Percentiles rank a stretch among this genome's conserved stretches.
These are phyloP conservation scores for Wickerhamiella azyma DNA, from an alignment of 805 yeast genomes.

Conservation along the genomic window DNA sequence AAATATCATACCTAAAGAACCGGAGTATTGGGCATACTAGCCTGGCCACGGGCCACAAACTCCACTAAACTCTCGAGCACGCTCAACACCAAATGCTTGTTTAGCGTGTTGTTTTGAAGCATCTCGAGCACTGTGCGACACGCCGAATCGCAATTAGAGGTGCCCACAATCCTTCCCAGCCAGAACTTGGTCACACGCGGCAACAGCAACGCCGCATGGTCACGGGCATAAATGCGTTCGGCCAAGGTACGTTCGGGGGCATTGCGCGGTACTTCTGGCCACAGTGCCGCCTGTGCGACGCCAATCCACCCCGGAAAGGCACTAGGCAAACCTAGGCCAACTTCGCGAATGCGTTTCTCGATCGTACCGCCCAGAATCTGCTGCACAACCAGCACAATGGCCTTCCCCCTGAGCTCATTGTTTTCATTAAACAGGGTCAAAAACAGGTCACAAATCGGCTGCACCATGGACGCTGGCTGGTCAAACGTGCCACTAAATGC, in stretches of 20 bases:
- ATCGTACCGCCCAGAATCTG: slow-evolving; percentile 80
- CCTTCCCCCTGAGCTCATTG: slow-evolving; percentile 60
- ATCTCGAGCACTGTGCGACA: slow-evolving; percentile 44
- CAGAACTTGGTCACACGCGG: slow-evolving; percentile 47
- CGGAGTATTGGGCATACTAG: neutral
- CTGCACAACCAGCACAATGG: slow-evolving; percentile 65
- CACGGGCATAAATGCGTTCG: slow-evolving; percentile 38
- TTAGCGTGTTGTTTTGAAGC: slow-evolving; percentile 61
- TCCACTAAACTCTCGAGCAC: slow-evolving; percentile 42
- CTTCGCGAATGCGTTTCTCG: slow-evolving; percentile 44
- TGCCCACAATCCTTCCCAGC: slow-evolving; percentile 63
- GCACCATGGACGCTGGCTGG: slow-evolving; percentile 32
- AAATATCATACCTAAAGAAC: neutral
- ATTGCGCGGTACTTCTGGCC: slow-evolving; percentile 17
- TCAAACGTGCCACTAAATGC: slow-evolving; percentile 30
- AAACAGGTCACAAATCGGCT: slow-evolving; percentile 68
- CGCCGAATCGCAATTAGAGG: slow-evolving; percentile 48
- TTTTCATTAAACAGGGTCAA: slow-evolving; percentile 55
- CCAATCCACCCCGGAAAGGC: slow-evolving; percentile 27
- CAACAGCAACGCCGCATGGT: slow-evolving; percentile 37
- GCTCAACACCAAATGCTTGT: slow-evolving; percentile 46
- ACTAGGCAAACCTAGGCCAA: slow-evolving; percentile 24
- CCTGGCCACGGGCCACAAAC: slow-evolving; percentile 14
- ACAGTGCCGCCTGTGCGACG: slow-evolving; percentile 23
- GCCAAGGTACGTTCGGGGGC: slow-evolving; percentile 8